Evolutionary conservation across 192 early-diverging fungal genomes (phyloP).

Genomic region (Dimargaris xerosporica): DNA sequence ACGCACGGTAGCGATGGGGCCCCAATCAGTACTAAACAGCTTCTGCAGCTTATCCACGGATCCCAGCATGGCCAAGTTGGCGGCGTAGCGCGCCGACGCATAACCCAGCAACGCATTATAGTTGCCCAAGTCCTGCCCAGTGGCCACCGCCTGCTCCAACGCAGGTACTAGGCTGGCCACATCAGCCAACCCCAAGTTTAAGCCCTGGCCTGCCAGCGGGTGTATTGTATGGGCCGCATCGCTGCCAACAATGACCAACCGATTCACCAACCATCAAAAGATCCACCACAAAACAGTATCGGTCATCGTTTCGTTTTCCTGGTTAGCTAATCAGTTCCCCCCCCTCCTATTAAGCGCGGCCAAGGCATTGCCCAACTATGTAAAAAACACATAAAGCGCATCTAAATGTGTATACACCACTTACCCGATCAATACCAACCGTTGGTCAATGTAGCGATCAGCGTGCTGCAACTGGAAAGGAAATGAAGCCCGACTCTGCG

Average conservation of each 20-base stretch:
- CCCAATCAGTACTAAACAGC: constrained; percentile 52
- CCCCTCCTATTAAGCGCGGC: no score
- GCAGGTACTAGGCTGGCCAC: constrained; percentile 48
- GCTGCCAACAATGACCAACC: no score
- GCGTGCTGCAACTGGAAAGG: constrained; percentile 74
- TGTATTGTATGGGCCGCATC: constrained; percentile 95
- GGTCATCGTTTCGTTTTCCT: no score
- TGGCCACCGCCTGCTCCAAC: constrained; percentile 41
- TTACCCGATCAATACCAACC: constrained; percentile 70
- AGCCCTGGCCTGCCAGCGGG: constrained; percentile 90
- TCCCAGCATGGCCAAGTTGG: constrained; percentile 72
- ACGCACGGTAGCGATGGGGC: constrained; percentile 45
- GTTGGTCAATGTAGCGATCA: constrained; percentile 51
- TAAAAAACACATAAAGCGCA: no score
- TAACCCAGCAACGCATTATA: constrained; percentile 63
- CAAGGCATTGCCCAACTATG: no score
- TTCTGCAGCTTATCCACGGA: constrained; percentile 66
- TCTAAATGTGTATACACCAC: no score
- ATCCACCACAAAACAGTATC: no score
- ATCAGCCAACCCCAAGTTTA: constrained; percentile 87
- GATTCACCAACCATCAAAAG: no score
- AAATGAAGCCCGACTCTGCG: constrained; percentile 59
- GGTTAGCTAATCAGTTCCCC: no score
- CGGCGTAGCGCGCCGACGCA: constrained; percentile 61
- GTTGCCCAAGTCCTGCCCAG: constrained; percentile 71